Conservation (phyloP, 495 filamentous ascomycete genomes). For the Trichoderma orchidacearum region DNA sequence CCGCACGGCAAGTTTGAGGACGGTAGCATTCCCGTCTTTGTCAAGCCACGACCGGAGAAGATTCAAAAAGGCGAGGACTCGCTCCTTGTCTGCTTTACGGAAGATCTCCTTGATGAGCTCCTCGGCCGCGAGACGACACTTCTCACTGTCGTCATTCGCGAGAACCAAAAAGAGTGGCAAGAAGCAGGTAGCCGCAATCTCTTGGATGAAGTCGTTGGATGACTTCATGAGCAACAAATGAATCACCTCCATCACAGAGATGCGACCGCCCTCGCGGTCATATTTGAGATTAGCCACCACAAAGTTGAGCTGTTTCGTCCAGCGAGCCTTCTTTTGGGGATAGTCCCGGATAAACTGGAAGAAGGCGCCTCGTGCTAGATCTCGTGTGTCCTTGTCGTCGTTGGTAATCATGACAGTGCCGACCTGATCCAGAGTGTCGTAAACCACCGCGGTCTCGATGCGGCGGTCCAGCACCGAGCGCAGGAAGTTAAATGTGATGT, state of each 20-base stretch:
- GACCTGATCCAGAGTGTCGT: constrained; percentile 79
- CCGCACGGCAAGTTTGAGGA: constrained; percentile 62
- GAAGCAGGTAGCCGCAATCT: constrained; percentile 71
- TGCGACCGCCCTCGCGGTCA: constrained; percentile 69
- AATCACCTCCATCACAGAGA: constrained; percentile 83
- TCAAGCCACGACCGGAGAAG: constrained; percentile 66
- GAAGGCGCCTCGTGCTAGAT: constrained; percentile 77
- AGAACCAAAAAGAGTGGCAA: constrained; percentile 73
- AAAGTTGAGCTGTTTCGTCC: constrained; percentile 80
- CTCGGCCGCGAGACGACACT: constrained; percentile 75
- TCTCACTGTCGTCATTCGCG: constrained; percentile 73
- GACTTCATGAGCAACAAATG: constrained; percentile 74
- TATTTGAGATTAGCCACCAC: constrained; percentile 85
- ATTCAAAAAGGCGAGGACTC: constrained; percentile 48
- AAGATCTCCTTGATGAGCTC: constrained; percentile 69
- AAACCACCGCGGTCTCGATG: constrained; percentile 73
- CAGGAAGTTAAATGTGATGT: constrained; percentile 86
- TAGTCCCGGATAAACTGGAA: constrained; percentile 92
- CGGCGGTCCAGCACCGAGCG: constrained; percentile 72
- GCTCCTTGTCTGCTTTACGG: constrained; percentile 62
- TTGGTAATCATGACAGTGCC: constrained; percentile 94
- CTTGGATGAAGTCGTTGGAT: constrained; percentile 63
- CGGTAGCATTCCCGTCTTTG: constrained; percentile 51
- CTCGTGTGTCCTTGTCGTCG: constrained; percentile 70
- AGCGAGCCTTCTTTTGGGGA: constrained; percentile 75